A percentile compares a stretch with the other conserved stretches of the same genome.
Evolutionary conservation across 108 stramenopile genomes (phyloP).

Genomic region (Hondaea fermentalgiana): DNA sequence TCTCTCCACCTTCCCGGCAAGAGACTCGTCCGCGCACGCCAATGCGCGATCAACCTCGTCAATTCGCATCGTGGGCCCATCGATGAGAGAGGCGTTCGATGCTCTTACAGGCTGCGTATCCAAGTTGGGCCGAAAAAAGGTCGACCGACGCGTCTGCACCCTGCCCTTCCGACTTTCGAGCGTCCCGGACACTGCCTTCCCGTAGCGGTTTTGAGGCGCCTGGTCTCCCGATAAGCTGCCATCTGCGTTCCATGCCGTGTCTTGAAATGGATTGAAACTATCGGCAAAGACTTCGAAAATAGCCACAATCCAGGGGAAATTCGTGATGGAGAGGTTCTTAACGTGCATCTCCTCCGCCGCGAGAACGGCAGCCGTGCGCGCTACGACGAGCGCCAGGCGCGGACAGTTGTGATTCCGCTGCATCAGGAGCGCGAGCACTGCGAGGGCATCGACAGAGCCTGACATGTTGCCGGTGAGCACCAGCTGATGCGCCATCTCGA

Average conservation of each 20-base stretch:
- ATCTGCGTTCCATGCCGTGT: background rate
- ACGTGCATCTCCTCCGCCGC: background rate
- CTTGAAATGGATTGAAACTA: background rate
- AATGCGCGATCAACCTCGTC: no score
- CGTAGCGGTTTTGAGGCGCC: background rate
- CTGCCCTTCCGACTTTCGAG: background rate
- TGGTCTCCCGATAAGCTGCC: background rate
- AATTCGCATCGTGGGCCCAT: no score
- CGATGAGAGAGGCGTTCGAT: no score
- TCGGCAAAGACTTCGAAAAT: background rate
- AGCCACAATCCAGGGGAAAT: background rate
- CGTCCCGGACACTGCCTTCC: background rate
- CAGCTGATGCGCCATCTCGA: background rate
- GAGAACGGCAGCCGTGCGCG: background rate
- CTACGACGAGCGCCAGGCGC: background rate
- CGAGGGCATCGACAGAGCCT: background rate
- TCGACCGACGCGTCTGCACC: background rate
- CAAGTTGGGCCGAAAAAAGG: no score
- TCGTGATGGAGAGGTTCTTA: background rate
- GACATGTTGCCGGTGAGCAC: background rate
- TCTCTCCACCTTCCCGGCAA: no score
- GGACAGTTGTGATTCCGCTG: background rate
- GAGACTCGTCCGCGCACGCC: no score
- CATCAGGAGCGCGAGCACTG: background rate
- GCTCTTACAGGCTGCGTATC: no score